Evolutionary conservation across 1,139 yeast genomes (phyloP), one percentile per base, ranked within the genome.

Genomic region (Blastobotrys serpentis): DNA sequence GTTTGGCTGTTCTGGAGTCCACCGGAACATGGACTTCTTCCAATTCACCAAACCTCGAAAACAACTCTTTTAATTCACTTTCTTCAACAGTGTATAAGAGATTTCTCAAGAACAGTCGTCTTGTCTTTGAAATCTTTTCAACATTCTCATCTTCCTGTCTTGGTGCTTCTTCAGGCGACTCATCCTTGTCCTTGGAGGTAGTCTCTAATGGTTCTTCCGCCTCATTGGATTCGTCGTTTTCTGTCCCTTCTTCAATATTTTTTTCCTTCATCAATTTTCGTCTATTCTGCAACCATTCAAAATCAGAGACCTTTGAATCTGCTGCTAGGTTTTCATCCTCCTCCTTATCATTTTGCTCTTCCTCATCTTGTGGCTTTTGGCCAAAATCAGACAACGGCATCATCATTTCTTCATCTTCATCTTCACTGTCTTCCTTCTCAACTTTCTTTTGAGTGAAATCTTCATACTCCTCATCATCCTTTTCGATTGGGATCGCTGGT

Each of bases 71-170:
- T 62, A 89, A 84, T 49, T 92, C 98, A 1, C 78, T 79, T 64
- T 90, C 98, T 0, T 86, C 78, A 2, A 96, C 81, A 0, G 85
- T 73, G 62, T 88, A 94, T 8, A 84, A 74, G 46, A 92, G 84
- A 62, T 92, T 94, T 70, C 99, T 81, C 45, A 94, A 70, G 65
- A 94, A 94, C 45, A 92, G 73, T 56, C 99, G 80, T 2, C 95
- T 94, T 0, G 96, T 85, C 49, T 75, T 70, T 26, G 70, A 67
- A 38, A 90, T 85, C 56, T 80, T 77, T 26, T 72, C 73, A 21
- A 72, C 69, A 1, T 74, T 67, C 4, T 64, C 64, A 48, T 81
- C 82, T 57, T 77, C 77, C 14, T 70, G 74, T 0, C 75, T 21
- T 4, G 49, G 46, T 14, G 32, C 29, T 21, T 42, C 41, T 37